Percentiles rank a stretch among this genome's conserved stretches.
phyloP scores from a whole-genome alignment of 2,329 filamentous ascomycete species.

The Claviceps sp. region DNA sequence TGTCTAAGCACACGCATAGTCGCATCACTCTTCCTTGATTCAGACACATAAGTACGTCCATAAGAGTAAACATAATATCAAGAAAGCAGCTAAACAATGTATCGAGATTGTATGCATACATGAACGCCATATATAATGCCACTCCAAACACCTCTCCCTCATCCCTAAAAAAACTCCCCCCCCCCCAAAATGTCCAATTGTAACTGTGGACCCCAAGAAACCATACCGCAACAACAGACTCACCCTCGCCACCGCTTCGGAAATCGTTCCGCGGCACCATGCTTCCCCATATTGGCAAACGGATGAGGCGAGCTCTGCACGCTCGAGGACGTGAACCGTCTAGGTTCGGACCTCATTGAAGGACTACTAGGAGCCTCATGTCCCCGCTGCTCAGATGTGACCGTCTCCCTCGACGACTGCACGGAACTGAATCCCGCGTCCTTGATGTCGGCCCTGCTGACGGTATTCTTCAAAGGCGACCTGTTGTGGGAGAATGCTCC shows the following conservation, averaged over 20 bases:
- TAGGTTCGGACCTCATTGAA: slow-evolving; percentile 21
- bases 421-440: slow-evolving; percentile 30
- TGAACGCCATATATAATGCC: slow-evolving; percentile 4
- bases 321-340: slow-evolving; percentile 13
- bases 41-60: too few species aligned
- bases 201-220: neutral
- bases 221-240: neutral
- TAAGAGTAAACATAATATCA: too few species aligned
- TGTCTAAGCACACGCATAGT: too few species aligned
- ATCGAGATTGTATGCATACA: neutral
- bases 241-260: slow-evolving; percentile 13
- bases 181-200: neutral
- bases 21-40: too few species aligned
- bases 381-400: slow-evolving; percentile 38
- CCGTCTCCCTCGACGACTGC: slow-evolving; percentile 49
- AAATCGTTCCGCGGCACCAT: slow-evolving; percentile 27
- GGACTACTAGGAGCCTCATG: slow-evolving; percentile 26
- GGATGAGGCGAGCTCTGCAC: slow-evolving; percentile 20
- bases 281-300: slow-evolving; percentile 24
- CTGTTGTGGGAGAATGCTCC: slow-evolving; percentile 69
- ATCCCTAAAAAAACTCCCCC: neutral
- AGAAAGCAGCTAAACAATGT: too few species aligned
- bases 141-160: neutral
- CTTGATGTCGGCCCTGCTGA: slow-evolving; percentile 46
- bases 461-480: slow-evolving; percentile 70